These are phyloP conservation scores for Metschnikowia baotianmanensis DNA, from an alignment of 805 yeast genomes.

Conservation along the genomic window DNA sequence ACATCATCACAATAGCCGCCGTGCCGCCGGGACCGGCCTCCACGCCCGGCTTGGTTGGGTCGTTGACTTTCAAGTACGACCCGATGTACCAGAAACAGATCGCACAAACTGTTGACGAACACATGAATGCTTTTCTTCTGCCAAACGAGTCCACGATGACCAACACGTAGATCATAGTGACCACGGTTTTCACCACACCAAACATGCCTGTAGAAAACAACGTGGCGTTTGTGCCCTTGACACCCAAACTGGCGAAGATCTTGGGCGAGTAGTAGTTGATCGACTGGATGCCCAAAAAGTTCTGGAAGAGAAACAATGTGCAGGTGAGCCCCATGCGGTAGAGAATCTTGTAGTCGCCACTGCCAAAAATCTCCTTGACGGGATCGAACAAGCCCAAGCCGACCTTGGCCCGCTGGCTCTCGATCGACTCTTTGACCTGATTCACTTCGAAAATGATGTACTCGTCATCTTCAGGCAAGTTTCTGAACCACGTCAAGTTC, in stretches of 20 bases:
- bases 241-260: slow-evolving; percentile 35
- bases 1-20: slow-evolving; percentile 41
- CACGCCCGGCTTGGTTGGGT: slow-evolving; percentile 31
- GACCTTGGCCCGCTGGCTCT: slow-evolving; percentile 26
- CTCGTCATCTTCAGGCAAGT: slow-evolving; percentile 33
- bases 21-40: slow-evolving; percentile 40
- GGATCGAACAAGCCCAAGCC: slow-evolving; percentile 38
- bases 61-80: slow-evolving; percentile 33
- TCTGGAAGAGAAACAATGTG: slow-evolving; percentile 34
- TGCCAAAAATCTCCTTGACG: slow-evolving; percentile 28
- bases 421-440: slow-evolving; percentile 35
- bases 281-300: slow-evolving; percentile 40
- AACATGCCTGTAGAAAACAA: slow-evolving; percentile 41
- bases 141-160: slow-evolving; percentile 38
- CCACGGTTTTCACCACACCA: slow-evolving; percentile 38
- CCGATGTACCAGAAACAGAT: slow-evolving; percentile 42
- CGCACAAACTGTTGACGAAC: slow-evolving; percentile 32
- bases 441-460: slow-evolving; percentile 35
- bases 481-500: slow-evolving; percentile 35
- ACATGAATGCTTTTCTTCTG: slow-evolving; percentile 36
- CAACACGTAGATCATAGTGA: slow-evolving; percentile 33
- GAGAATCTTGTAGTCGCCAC: slow-evolving; percentile 25
- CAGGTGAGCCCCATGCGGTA: slow-evolving; percentile 33
- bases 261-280: slow-evolving; percentile 40
- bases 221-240: slow-evolving; percentile 36